phyloP scores from a whole-genome alignment of 441 rosid species.

The Jatropha podagrica region DNA sequence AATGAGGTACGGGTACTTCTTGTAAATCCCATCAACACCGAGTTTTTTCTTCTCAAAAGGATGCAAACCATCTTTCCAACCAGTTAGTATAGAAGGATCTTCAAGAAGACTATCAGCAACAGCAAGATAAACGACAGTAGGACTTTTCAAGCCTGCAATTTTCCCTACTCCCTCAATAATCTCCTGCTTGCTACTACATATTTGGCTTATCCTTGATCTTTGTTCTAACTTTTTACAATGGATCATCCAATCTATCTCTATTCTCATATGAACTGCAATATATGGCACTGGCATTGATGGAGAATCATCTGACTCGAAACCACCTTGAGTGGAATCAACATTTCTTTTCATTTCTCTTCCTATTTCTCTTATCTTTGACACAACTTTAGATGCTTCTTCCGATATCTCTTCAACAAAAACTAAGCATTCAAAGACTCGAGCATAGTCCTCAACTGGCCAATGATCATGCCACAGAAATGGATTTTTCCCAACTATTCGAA shows the following conservation, averaged over 20 bases:
- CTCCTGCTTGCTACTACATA: slow-evolving; percentile 90
- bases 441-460: slow-evolving; percentile 90
- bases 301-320: slow-evolving; percentile 15
- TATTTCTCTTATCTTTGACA: slow-evolving; percentile 60
- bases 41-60: slow-evolving; percentile 85
- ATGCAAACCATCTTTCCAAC: slow-evolving; percentile 74
- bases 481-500: slow-evolving; percentile 72
- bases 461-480: slow-evolving; percentile 98
- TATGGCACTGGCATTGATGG: slow-evolving; percentile 33
- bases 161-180: slow-evolving; percentile 74
- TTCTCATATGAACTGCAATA: slow-evolving; percentile 93
- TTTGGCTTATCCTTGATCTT: slow-evolving; percentile 54
- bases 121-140: slow-evolving; percentile 73
- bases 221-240: slow-evolving; percentile 93
- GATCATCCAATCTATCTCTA: slow-evolving; percentile 98
- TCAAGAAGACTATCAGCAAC: slow-evolving; percentile 82
- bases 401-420: slow-evolving; percentile 69
- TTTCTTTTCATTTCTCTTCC: slow-evolving; percentile 42
- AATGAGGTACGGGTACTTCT: slow-evolving; percentile 75
- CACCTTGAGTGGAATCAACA: slow-evolving; percentile 11
- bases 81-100: slow-evolving; percentile 61
- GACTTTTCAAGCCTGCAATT: slow-evolving; percentile 44
- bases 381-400: slow-evolving; percentile 74
- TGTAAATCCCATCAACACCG: slow-evolving; percentile 62
- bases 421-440: slow-evolving; percentile 81